phyloP scores from a whole-genome alignment of 495 filamentous ascomycete genomes.

The Tuber aestivum region DNA sequence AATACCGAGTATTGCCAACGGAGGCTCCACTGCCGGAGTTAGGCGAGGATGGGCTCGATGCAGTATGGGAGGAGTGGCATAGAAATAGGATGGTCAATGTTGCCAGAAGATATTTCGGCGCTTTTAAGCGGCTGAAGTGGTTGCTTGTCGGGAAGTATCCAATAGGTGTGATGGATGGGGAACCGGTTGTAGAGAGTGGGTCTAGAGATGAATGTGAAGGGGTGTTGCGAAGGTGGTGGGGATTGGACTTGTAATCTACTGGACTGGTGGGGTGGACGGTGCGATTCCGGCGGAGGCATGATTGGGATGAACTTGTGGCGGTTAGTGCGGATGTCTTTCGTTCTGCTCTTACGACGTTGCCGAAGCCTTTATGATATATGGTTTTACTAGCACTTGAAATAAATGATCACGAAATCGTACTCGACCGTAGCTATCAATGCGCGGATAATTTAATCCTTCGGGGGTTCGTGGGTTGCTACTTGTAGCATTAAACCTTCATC shows the following conservation, averaged over 20 bases:
- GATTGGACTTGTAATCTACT: background rate
- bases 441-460: background rate
- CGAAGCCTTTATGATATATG: background rate
- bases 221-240: background rate
- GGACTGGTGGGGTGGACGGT: background rate
- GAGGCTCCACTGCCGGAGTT: background rate
- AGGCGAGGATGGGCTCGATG: background rate
- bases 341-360: background rate
- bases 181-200: background rate
- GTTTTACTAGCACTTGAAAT: background rate
- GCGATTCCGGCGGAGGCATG: background rate
- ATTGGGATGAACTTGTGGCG: background rate
- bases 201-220: background rate
- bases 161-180: background rate
- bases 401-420: background rate
- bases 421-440: background rate
- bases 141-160: background rate
- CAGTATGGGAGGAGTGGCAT: conserved; percentile 8
- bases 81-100: conserved; percentile 3
- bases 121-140: background rate
- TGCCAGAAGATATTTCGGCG: background rate
- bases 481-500: background rate
- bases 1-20: background rate
- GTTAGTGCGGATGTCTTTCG: background rate
- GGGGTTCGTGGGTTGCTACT: background rate